Evolutionary conservation across 331 rosid species (phyloP).

Genomic region (Pyrus hybrid): DNA sequence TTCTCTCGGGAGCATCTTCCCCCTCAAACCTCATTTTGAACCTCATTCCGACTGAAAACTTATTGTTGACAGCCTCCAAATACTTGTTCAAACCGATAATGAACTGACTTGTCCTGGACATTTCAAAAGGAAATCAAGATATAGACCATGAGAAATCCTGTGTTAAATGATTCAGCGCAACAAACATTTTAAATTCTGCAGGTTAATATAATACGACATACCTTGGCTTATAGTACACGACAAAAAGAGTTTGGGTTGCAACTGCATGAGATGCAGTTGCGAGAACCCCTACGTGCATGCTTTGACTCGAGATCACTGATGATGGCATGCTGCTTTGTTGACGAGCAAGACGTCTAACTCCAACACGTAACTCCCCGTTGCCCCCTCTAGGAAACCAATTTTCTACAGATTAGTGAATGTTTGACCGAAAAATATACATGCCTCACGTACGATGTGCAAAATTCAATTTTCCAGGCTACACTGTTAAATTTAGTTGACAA

Average conservation of each 20-base stretch:
- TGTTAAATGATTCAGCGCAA: not conserved
- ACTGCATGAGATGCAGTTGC: constrained; percentile 92
- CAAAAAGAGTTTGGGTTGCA: constrained; percentile 52
- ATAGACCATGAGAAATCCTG: constrained; percentile 2
- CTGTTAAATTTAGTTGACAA: not conserved
- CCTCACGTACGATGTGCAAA: not conserved
- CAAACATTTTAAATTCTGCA: not conserved
- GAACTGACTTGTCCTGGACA: constrained; percentile 67
- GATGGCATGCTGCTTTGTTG: constrained; percentile 75
- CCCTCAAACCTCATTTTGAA: constrained; percentile 76
- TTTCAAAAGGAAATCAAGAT: constrained; percentile 1
- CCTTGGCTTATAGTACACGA: constrained; percentile 83
- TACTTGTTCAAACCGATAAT: constrained; percentile 59
- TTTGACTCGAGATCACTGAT: constrained; percentile 80
- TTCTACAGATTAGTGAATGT: not conserved
- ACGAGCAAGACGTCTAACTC: constrained; percentile 64
- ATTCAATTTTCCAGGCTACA: not conserved
- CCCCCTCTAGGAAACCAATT: constrained; percentile 39
- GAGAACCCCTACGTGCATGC: constrained; percentile 88
- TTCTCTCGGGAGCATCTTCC: constrained; percentile 77
- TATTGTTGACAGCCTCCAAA: constrained; percentile 52
- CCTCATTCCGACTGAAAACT: constrained; percentile 62
- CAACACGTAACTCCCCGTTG: constrained; percentile 67
- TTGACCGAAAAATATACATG: not conserved
- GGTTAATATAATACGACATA: not conserved